phyloP scores from a whole-genome alignment of 2,329 filamentous ascomycete species.

The Trichoderma koningiopsis region DNA sequence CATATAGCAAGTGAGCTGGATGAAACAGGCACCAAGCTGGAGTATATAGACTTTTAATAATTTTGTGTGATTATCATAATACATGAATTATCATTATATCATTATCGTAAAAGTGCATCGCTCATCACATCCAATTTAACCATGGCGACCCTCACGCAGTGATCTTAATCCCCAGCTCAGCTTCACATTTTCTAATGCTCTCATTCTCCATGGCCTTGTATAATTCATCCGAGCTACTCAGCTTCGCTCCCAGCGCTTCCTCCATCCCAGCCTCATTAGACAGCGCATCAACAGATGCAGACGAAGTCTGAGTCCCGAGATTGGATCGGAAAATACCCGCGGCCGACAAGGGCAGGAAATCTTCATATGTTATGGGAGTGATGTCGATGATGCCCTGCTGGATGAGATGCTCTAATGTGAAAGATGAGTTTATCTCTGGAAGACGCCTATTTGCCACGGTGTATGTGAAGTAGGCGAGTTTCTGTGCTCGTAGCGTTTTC shows the following conservation, averaged over 20 bases:
- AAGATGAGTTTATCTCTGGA: neutral
- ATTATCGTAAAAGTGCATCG: too few relatives aligned
- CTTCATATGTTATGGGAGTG: slow-evolving; percentile 54
- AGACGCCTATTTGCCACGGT: slow-evolving; percentile 27
- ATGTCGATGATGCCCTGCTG: slow-evolving; percentile 38
- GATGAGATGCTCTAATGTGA: slow-evolving; percentile 38
- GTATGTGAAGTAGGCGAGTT: slow-evolving; percentile 45
- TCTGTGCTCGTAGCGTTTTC: slow-evolving; percentile 39
- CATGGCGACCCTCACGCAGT: neutral
- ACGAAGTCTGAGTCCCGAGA: slow-evolving; percentile 29
- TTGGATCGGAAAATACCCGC: slow-evolving; percentile 56
- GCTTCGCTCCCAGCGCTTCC: slow-evolving; percentile 11
- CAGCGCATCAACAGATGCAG: neutral
- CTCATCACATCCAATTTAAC: neutral
- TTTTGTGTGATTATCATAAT: neutral
- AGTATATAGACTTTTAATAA: neutral
- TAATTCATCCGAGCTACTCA: slow-evolving; percentile 28
- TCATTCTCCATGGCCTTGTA: slow-evolving; percentile 26
- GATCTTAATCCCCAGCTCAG: slow-evolving; percentile 1
- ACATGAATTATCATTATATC: too few relatives aligned
- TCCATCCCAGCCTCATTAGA: slow-evolving; percentile 27
- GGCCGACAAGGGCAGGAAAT: slow-evolving; percentile 56
- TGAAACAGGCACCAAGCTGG: neutral
- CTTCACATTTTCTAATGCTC: slow-evolving; percentile 33
- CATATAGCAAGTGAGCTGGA: neutral